Evolutionary conservation across 176 grass and related monocot species (phyloP).

Genomic region (Hsuehochloa calcarea): DNA sequence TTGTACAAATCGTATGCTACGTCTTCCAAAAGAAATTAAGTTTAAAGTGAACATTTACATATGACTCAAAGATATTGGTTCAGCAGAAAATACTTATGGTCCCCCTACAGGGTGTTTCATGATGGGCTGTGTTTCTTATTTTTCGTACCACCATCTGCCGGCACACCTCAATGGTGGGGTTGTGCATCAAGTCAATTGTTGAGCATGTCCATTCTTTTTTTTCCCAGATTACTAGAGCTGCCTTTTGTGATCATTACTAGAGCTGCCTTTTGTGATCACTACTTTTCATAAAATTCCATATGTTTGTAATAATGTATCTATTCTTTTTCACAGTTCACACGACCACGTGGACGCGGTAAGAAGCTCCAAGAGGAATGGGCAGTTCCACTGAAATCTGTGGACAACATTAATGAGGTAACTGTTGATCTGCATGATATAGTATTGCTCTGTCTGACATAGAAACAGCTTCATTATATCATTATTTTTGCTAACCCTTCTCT

Average conservation of each 20-base stretch:
- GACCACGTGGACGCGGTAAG: conserved; percentile 60
- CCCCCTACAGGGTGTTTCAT: not conserved
- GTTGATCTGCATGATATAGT: not conserved
- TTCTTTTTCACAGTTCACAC: conserved; percentile 60
- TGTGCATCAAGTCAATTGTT: conserved; percentile 3
- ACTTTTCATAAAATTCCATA: not conserved
- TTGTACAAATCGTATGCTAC: not conserved
- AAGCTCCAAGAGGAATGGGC: conserved; percentile 91
- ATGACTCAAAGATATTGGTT: not conserved
- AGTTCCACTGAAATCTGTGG: conserved; percentile 66
- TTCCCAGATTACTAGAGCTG: not conserved
- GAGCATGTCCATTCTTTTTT: not conserved
- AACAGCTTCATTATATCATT: not conserved
- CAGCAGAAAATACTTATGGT: not conserved
- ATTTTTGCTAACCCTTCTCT: not conserved
- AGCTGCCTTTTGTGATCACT: not conserved
- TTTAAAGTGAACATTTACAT: not conserved
- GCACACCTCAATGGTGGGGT: not conserved
- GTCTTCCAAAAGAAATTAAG: not conserved
- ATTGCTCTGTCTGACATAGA: not conserved
- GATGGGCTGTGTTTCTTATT: not conserved
- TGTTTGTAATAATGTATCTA: not conserved
- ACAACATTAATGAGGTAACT: conserved; percentile 73
- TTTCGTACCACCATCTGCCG: not conserved
- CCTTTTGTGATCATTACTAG: conserved; percentile 11